Base-by-base conservation (phyloP, 345 rosid species). In the Firmiana major region DNA sequence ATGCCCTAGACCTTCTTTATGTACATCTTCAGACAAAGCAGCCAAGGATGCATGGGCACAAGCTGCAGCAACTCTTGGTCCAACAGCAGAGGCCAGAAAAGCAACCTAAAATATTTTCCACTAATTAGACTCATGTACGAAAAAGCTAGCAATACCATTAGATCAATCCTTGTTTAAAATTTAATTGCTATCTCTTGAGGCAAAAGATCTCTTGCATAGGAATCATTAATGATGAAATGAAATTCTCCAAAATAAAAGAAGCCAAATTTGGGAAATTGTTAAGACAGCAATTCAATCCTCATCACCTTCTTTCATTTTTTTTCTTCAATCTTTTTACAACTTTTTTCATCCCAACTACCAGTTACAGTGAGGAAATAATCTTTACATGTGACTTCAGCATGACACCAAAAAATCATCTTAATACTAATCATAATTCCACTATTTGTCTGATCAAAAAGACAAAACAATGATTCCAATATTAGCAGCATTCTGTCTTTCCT, bases 11-110 rank as follows among this genome's bases (percentile, higher is more conserved):
- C 82, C 86, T 71, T 85, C 88, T 54, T 40, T 38, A 70, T 63
- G 75, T 71, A 74, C 81, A 81, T 91, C 97, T 75, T 86, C 89
- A 10, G 94, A 89, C 82, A 96, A 81, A 77, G 88, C 87, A 40
- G 90, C 90, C 78, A 96, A 89, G 69, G 99, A 89, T 81, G 97
- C 94, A 85, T 96, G 98, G 48, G 99, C 98, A 90, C 98, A 92
- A 63, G 97, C 97, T 13, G 99, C 98, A 74, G 99, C 98, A 83
- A 96, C 97, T 83, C 99, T 89, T 46, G 99, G 99, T 82, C 98
- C 99, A 78, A 96, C 90, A 78, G 98, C 91, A 84, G 95, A 89
- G 81, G 99, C 98, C 89, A 96, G 83, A 86, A 93, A 96, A 60
- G 99, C 88, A 84, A 93, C 98, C 99, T 96, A 83, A 74, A 81